Conservation (phyloP, 306 rosid species). For the Mimosa pudica region DNA sequence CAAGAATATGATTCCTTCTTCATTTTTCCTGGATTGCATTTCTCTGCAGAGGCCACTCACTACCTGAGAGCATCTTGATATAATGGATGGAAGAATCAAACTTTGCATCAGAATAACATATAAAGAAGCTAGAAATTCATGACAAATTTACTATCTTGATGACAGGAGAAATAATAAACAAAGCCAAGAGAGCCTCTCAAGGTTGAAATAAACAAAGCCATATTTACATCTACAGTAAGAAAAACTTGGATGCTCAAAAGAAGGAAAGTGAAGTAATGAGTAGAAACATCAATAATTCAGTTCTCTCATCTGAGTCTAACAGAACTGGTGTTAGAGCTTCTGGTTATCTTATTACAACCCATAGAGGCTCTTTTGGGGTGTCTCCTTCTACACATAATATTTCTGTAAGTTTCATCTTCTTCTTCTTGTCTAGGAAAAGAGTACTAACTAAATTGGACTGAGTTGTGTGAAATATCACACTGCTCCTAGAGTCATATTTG, state of each 20-base stretch:
- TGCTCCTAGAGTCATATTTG: neutral
- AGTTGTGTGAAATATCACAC: neutral
- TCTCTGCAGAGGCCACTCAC: neutral
- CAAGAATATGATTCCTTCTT: constrained; percentile 29
- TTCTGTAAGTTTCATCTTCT: neutral
- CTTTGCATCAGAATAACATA: constrained; percentile 26
- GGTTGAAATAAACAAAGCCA: constrained; percentile 22
- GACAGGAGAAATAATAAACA: constrained; percentile 37
- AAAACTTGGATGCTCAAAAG: constrained; percentile 16
- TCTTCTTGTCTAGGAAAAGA: constrained; percentile 9
- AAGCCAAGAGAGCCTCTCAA: neutral
- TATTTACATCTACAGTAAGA: constrained; percentile 17
- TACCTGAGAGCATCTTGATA: constrained; percentile 13
- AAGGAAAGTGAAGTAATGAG: constrained; percentile 47
- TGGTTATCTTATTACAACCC: constrained; percentile 37
- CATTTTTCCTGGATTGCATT: neutral
- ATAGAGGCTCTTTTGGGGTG: constrained; percentile 40
- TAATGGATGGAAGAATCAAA: constrained; percentile 29
- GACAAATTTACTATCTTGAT: constrained; percentile 31
- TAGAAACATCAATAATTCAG: constrained; percentile 45
- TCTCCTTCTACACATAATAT: constrained; percentile 39
- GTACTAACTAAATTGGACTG: neutral
- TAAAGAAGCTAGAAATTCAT: constrained; percentile 14
- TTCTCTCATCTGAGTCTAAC: constrained; percentile 29
- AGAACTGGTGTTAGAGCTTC: constrained; percentile 38